A percentile compares a stretch with the other conserved stretches of the same genome.
Evolutionary conservation across 371 early-diverging fungal species (phyloP).

Genomic region (Choanephora cucurbitarum): DNA sequence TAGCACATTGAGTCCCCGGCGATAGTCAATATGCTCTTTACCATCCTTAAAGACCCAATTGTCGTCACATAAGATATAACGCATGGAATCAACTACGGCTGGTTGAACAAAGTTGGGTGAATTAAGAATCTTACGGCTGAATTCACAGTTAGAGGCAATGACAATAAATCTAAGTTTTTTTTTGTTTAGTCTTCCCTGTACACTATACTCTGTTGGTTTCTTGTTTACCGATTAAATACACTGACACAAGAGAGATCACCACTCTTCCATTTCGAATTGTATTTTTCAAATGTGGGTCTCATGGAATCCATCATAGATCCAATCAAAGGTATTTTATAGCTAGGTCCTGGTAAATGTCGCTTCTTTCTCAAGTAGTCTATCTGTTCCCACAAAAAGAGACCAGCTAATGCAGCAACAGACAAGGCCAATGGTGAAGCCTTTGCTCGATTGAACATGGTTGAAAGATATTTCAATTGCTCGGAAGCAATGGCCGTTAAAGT

Average conservation of each 20-base stretch:
- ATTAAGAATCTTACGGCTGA: constrained; percentile 53
- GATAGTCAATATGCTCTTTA: constrained; percentile 52
- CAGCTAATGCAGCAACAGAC: constrained; percentile 46
- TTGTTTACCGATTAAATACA: constrained; percentile 59
- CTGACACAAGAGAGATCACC: constrained; percentile 55
- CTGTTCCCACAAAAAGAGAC: constrained; percentile 53
- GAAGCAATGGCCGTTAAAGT: too few relatives aligned
- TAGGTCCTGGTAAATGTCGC: constrained; percentile 51
- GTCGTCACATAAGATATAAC: constrained; percentile 48
- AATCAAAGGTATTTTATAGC: constrained; percentile 51
- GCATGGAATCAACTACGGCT: constrained; percentile 53
- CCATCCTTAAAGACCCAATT: constrained; percentile 57
- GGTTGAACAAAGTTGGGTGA: constrained; percentile 48
- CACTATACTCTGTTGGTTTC: too few relatives aligned
- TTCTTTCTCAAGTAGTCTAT: constrained; percentile 53
- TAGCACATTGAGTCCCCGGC: constrained; percentile 50
- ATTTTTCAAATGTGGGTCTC: constrained; percentile 56
- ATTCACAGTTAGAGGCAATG: constrained; percentile 55
- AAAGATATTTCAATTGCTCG: too few relatives aligned
- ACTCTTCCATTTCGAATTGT: constrained; percentile 57
- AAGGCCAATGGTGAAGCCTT: constrained; percentile 31
- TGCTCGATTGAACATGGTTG: too few relatives aligned
- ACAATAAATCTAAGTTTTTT: constrained; percentile 55
- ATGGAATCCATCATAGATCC: constrained; percentile 57
- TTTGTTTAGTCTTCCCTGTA: too few relatives aligned